Evolutionary conservation across 139 green algal genomes (phyloP).

Genomic region (Trebouxia sp.): DNA sequence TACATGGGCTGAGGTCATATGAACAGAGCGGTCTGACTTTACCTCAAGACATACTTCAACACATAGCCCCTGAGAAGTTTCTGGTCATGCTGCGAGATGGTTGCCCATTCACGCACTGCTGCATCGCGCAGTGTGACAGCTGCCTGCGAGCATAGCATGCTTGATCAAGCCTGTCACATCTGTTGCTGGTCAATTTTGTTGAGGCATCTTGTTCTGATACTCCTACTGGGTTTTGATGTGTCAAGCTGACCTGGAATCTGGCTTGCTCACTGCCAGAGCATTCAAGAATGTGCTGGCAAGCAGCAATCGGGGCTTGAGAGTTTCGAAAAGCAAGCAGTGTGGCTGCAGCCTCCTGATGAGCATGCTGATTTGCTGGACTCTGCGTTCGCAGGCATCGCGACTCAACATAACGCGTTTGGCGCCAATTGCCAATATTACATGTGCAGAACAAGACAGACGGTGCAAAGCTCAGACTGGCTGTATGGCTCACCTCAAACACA

Average conservation of each 20-base stretch:
- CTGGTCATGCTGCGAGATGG: slow-evolving; percentile 26
- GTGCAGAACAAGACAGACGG: too few relatives aligned
- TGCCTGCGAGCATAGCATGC: slow-evolving; percentile 51
- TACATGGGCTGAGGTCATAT: not conserved
- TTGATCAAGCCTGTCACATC: not conserved
- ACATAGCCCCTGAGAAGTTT: slow-evolving; percentile 52
- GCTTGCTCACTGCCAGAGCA: not conserved
- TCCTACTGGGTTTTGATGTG: not conserved
- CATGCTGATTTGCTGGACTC: not conserved
- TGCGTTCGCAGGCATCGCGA: too few relatives aligned
- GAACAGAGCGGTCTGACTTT: not conserved
- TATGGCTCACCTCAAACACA: slow-evolving; percentile 46
- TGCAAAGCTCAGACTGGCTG: too few relatives aligned
- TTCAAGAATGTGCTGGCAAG: slow-evolving; percentile 60
- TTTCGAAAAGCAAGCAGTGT: slow-evolving; percentile 62
- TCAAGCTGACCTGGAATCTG: slow-evolving; percentile 21
- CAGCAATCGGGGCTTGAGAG: slow-evolving; percentile 43
- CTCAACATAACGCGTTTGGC: too few relatives aligned
- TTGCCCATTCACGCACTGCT: slow-evolving; percentile 62
- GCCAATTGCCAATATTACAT: too few relatives aligned
- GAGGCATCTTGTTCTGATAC: not conserved
- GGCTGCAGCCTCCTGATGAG: not conserved
- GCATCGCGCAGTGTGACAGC: slow-evolving; percentile 60
- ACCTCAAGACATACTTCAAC: slow-evolving; percentile 52
- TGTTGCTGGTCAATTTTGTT: too few relatives aligned